Evolutionary conservation across 1,284 basidiomycete species (phyloP).

Genomic region (Hortiboletus rubellus): DNA sequence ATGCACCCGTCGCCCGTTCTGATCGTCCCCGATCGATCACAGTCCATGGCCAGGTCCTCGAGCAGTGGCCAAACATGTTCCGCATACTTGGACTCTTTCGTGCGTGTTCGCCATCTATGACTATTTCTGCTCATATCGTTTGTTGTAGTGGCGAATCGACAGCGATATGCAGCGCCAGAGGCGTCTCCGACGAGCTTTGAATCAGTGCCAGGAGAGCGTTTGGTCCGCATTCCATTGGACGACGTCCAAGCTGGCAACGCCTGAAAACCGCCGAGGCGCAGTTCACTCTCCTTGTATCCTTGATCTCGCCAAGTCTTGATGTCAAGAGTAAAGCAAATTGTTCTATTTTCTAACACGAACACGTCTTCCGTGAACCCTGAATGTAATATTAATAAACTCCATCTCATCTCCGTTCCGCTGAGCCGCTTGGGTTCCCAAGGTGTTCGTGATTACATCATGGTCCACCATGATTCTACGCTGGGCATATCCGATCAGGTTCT

Average conservation of each 20-base stretch:
- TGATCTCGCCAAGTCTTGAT: neutral
- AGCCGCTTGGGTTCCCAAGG: neutral
- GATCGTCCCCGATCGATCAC: slow-evolving; percentile 8
- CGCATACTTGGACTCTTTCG: slow-evolving; percentile 67
- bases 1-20: neutral
- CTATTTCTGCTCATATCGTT: neutral
- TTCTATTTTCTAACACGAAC: too few relatives aligned
- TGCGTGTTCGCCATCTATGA: slow-evolving; percentile 35
- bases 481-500: too few relatives aligned
- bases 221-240: slow-evolving; percentile 34
- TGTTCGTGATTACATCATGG: neutral
- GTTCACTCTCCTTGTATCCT: neutral
- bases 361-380: too few relatives aligned
- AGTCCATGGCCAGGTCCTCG: slow-evolving; percentile 76
- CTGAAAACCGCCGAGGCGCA: neutral
- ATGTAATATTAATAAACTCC: too few relatives aligned
- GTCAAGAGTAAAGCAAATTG: too few relatives aligned
- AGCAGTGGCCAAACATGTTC: slow-evolving; percentile 83
- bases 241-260: slow-evolving; percentile 28
- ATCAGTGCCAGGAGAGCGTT: slow-evolving; percentile 27
- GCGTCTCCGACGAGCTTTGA: neutral
- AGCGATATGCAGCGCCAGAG: slow-evolving; percentile 17
- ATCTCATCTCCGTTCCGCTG: too few relatives aligned
- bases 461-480: too few relatives aligned
- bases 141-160: slow-evolving; percentile 30